Evolutionary conservation across 805 yeast species (phyloP), one percentile per base, ranked within the genome.

Genomic region (Barnettozyma populi): DNA sequence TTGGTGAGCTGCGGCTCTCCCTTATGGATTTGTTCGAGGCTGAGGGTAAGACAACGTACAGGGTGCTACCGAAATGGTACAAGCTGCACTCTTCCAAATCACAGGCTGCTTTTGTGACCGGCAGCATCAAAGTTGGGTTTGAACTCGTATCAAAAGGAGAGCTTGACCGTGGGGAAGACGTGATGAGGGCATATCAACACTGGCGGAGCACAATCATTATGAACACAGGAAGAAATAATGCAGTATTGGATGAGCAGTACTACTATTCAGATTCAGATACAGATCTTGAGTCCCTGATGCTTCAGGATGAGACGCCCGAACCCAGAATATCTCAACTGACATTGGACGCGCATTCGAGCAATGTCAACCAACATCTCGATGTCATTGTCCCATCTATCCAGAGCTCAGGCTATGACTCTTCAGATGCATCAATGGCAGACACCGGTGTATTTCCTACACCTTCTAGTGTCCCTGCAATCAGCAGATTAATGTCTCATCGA

Each of bases 91-190:
- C 78, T 7, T 69, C 69, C 20, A 62, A 59, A 38, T 57, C 64
- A 1, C 61, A 70, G 45, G 68, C 70, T 35, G 60, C 71, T 13
- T 77, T 67, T 55, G 74, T 75, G 11, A 74, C 79, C 1, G 82
- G 82, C 0, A 72, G 78, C 0, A 47, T 77, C 13, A 60, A 73
- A 20, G 44, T 73, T 9, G 70, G 74, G 32, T 69, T 75, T 48
- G 75, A 72, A 46, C 52, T 76, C 43, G 53, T 57, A 9, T 58
- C 64, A 13, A 58, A 52, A 41, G 42, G 32, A 18, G 42, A 25
- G 10, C 27, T 37, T n/a, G 42, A 39, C 8, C 20, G 32, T 39
- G 42, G 42, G 20, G 27, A 35, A 9, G 49, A 55, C 10, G 41
- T 52, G 5, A 21, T 45, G 5, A 61, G 60, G 35, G 49, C 53